These are phyloP conservation scores for Neonectria punicea DNA, from an alignment of 2,329 filamentous ascomycete genomes.

Conservation along the genomic window DNA sequence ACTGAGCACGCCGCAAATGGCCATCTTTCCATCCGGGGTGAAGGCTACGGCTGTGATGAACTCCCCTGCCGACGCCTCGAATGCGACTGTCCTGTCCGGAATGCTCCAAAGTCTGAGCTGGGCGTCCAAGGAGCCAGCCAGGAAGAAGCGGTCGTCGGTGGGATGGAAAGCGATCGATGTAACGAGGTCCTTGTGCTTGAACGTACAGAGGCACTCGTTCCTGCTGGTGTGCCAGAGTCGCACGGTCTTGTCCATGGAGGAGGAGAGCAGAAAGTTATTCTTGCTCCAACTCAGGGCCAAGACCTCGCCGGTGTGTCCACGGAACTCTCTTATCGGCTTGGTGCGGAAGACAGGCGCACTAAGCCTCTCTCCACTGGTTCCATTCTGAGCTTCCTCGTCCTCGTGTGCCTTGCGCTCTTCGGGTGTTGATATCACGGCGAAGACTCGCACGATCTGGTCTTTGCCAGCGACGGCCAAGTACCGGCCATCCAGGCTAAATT, in stretches of 20 bases:
- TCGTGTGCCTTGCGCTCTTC: conserved; percentile 83
- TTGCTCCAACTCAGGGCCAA: conserved; percentile 98
- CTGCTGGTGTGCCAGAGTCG: conserved; percentile 91
- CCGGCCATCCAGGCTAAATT: conserved; percentile 91
- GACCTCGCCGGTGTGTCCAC: conserved; percentile 85
- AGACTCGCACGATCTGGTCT: conserved; percentile 86
- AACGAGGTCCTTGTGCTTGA: conserved; percentile 94
- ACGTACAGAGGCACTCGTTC: conserved; percentile 88
- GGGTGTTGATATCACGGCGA: conserved; percentile 84
- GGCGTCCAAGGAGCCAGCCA: conserved; percentile 90
- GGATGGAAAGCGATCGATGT: conserved; percentile 96
- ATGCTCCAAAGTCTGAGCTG: conserved; percentile 96
- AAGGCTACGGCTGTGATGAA: conserved; percentile 96
- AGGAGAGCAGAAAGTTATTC: conserved; percentile 96
- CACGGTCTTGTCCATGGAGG: conserved; percentile 98
- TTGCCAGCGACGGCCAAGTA: conserved; percentile 94
- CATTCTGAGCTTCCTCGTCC: conserved; percentile 61
- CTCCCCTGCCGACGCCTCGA: conserved; percentile 78
- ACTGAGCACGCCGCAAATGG: conserved; percentile 87
- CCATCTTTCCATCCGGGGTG: conserved; percentile 88
- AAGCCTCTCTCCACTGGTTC: conserved; percentile 66
- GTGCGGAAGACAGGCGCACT: conserved; percentile 91
- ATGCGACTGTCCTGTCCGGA: conserved; percentile 93
- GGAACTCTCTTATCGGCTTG: conserved; percentile 81
- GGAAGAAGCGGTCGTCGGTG: conserved; percentile 93